Base-by-base conservation (phyloP, 331 rosid genomes). In the Malus hybrid region DNA sequence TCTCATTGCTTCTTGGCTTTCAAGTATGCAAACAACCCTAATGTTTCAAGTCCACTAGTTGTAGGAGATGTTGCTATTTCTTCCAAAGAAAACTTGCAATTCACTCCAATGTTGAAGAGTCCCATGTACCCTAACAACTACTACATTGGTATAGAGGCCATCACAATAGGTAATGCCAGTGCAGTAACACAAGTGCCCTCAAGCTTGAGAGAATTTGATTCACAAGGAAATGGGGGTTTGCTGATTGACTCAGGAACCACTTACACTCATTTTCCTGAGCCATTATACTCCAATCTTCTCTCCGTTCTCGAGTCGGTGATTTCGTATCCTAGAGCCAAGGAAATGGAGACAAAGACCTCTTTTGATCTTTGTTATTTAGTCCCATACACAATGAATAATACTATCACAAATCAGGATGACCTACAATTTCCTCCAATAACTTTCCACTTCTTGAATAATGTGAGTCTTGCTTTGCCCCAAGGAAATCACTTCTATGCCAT, bases 161-260 rank as follows among this genome's bases (percentile, higher is more conserved):
- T 87, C 57, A 79, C 73, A 8, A 70, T 87, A 44, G 88, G 82
- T 3, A 71, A 84, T 50, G 18, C 18, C 18, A 67, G 76, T 39
- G 50, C 60, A 31, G 29, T 67, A 13, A 56, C 65, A 22, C 55
- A 78, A 33, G 83, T 77, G 54, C 82, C 86, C 56, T 31, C 60
- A 44, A 82, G 69, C 42, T 74, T 87, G 73, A 87, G 82, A 63
- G 88, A 82, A 57, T 77, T 87, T 68, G 90, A 87, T 70, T 64
- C 84, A 28, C 78, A 60, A 39, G 88, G 90, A 34, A 84, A 87
- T 84, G 90, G 90, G n/a, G 88, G 85, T 0, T 64, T 87, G 85
- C 34, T 87, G 70, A 84, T 87, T 8, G 90, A 87, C 74, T 82
- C 90, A 2, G 90, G 90, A 42, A 87, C 90, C 20, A 87, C 90